phyloP scores from a whole-genome alignment of 495 filamentous ascomycete genomes.

The Neurospora africana region DNA sequence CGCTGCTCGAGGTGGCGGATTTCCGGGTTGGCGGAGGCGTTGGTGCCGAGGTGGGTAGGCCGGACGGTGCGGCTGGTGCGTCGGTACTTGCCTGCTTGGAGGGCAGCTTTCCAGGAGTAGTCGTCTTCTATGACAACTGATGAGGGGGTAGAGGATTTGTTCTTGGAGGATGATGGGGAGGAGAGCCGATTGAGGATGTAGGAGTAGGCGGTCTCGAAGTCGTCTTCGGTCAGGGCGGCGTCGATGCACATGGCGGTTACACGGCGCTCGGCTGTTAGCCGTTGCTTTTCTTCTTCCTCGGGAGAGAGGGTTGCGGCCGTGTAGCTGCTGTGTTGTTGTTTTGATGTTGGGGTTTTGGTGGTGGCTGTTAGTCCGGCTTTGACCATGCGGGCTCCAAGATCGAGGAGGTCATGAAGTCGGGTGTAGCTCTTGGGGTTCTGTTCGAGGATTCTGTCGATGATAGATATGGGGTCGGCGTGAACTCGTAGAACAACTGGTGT shows the following conservation, averaged over 20 bases:
- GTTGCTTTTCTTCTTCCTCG: conserved; percentile 23
- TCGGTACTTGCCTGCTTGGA: conserved; percentile 75
- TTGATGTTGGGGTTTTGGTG: conserved; percentile 7
- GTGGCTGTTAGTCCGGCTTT: conserved; percentile 48
- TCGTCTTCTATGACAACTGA: conserved; percentile 47
- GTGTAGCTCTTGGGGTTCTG: conserved; percentile 83
- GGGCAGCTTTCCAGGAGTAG: conserved; percentile 84
- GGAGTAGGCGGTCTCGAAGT: conserved; percentile 96
- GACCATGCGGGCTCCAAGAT: conserved; percentile 67
- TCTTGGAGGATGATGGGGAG: neutral
- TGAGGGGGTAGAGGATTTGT: neutral
- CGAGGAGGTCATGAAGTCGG: conserved; percentile 71
- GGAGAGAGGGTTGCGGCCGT: conserved; percentile 5
- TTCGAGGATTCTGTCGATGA: conserved; percentile 76
- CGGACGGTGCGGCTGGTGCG: conserved; percentile 34
- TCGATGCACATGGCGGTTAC: conserved; percentile 84
- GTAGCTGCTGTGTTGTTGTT: neutral
- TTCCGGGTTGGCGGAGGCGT: conserved; percentile 36
- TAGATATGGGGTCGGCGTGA: conserved; percentile 70
- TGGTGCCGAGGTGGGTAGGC: conserved; percentile 43
- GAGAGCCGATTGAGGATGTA: conserved; percentile 67
- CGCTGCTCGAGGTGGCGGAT: conserved; percentile 67
- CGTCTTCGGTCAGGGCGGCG: conserved; percentile 71
- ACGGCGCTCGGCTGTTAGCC: conserved; percentile 44
- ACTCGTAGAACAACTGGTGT: conserved; percentile 83